These are phyloP conservation scores for Theileria orientalis DNA, from an alignment of 169 alveolate genomes.

Conservation along the genomic window DNA sequence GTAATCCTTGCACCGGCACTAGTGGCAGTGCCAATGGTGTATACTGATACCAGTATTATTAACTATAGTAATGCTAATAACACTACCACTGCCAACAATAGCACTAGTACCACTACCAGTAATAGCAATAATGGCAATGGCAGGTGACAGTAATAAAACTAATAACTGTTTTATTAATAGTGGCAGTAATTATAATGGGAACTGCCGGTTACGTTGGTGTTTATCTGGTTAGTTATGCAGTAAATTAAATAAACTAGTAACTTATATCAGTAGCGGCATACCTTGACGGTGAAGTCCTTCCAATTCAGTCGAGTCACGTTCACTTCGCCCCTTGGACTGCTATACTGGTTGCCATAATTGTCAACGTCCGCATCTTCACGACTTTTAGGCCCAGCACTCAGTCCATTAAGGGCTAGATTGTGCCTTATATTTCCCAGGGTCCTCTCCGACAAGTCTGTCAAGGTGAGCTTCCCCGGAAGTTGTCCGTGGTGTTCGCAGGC, in stretches of 20 bases:
- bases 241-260: constrained; percentile 4
- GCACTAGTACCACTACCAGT: too few relatives aligned
- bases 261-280: constrained; percentile 37
- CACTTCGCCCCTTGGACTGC: constrained; percentile 2
- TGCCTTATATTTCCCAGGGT: constrained; percentile 62
- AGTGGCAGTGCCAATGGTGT: too few relatives aligned
- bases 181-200: not conserved
- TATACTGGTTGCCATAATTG: too few relatives aligned
- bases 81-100: too few relatives aligned
- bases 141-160: too few relatives aligned
- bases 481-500: constrained; percentile 11
- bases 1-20: not conserved
- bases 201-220: not conserved
- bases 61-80: too few relatives aligned
- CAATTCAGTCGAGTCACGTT: not conserved
- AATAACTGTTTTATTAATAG: too few relatives aligned
- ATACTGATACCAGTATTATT: too few relatives aligned
- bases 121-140: too few relatives aligned
- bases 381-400: too few relatives aligned
- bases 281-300: constrained; percentile 54
- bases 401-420: constrained; percentile 61
- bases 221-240: not conserved
- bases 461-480: constrained; percentile 15
- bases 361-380: too few relatives aligned
- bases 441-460: constrained; percentile 59